These are phyloP conservation scores for Microbotryum scabiosae DNA, from an alignment of 1,284 basidiomycete species.

Conservation along the genomic window DNA sequence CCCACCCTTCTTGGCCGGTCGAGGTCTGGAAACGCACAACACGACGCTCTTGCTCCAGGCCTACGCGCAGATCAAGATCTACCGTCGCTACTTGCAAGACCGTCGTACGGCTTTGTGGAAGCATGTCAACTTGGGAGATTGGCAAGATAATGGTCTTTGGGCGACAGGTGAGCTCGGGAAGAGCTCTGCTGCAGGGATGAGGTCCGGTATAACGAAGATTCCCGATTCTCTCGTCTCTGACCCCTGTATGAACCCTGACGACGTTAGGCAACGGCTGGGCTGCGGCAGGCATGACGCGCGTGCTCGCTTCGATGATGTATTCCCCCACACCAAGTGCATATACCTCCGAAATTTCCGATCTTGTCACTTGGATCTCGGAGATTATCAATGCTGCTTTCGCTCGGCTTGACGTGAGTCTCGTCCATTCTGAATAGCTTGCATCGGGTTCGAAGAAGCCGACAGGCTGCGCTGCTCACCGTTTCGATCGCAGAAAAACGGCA, in stretches of 20 bases:
- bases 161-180: slow-evolving; percentile 51
- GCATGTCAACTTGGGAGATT: slow-evolving; percentile 54
- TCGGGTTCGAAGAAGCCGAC: too few relatives aligned
- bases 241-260: too few relatives aligned
- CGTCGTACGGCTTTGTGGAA: slow-evolving; percentile 53
- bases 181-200: not conserved
- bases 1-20: slow-evolving; percentile 84
- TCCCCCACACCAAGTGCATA: slow-evolving; percentile 51
- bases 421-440: not conserved
- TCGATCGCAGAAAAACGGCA: slow-evolving; percentile 42
- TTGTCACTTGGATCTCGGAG: slow-evolving; percentile 59
- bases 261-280: slow-evolving; percentile 86
- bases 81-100: slow-evolving; percentile 49
- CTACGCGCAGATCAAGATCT: slow-evolving; percentile 68
- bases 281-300: slow-evolving; percentile 73
- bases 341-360: slow-evolving; percentile 51
- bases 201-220: too few relatives aligned
- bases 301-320: slow-evolving; percentile 61
- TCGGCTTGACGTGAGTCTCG: slow-evolving; percentile 42
- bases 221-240: too few relatives aligned
- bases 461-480: not conserved
- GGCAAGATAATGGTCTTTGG: slow-evolving; percentile 47
- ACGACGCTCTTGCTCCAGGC: slow-evolving; percentile 58
- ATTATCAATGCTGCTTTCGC: slow-evolving; percentile 62
- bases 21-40: slow-evolving; percentile 64